A percentile compares a stretch with the other conserved stretches of the same genome.
phyloP scores from a whole-genome alignment of 257 asterid species.

The Solanum medicagineum region DNA sequence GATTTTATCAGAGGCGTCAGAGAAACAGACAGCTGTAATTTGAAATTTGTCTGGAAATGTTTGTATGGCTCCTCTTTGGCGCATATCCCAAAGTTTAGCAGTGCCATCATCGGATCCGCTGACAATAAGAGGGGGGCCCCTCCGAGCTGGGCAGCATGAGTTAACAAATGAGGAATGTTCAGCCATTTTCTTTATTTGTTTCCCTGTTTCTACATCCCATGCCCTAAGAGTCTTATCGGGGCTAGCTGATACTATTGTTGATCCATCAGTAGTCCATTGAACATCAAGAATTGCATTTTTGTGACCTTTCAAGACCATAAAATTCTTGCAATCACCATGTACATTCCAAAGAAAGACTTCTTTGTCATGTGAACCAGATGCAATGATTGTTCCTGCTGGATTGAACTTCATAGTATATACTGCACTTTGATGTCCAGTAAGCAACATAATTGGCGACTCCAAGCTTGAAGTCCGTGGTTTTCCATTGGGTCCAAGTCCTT shows the following conservation, averaged over 20 bases:
- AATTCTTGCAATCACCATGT: slow-evolving; percentile 84
- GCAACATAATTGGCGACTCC: slow-evolving; percentile 87
- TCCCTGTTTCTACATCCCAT: slow-evolving; percentile 93
- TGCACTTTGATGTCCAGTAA: slow-evolving; percentile 88
- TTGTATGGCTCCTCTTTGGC: slow-evolving; percentile 92
- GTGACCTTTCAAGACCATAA: slow-evolving; percentile 83
- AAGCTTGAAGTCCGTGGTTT: slow-evolving; percentile 71
- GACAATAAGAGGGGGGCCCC: slow-evolving; percentile 94
- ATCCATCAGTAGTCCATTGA: slow-evolving; percentile 89
- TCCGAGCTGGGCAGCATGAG: slow-evolving; percentile 82
- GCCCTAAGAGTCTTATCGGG: slow-evolving; percentile 93
- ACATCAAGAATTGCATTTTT: slow-evolving; percentile 91
- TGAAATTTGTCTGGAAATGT: slow-evolving; percentile 96
- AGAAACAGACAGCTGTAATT: slow-evolving; percentile 90
- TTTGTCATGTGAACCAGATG: slow-evolving; percentile 91
- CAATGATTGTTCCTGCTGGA: slow-evolving; percentile 75
- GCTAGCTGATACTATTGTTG: slow-evolving; percentile 79
- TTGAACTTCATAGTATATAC: slow-evolving; percentile 84
- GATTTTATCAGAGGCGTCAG: slow-evolving; percentile 92
- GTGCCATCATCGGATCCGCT: slow-evolving; percentile 99
- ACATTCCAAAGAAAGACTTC: slow-evolving; percentile 89
- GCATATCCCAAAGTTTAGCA: slow-evolving; percentile 98
- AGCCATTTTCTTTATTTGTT: slow-evolving; percentile 87
- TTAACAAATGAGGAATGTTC: slow-evolving; percentile 88
- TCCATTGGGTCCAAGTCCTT: slow-evolving; percentile 40